A percentile compares a stretch with the other conserved stretches of the same genome.
Conservation (phyloP, 441 rosid species). For the Pelargonium australe region DNA sequence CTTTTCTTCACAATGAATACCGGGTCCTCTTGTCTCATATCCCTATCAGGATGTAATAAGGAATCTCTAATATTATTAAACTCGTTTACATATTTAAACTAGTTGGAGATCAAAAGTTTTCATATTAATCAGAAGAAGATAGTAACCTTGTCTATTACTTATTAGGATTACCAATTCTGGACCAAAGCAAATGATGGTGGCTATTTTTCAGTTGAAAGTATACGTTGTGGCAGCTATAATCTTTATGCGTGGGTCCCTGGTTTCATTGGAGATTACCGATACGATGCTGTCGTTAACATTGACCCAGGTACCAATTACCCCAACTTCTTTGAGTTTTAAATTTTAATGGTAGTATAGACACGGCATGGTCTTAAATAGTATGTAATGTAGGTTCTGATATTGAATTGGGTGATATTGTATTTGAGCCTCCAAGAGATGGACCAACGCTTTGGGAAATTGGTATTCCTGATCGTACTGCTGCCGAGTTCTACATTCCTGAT, state of each 20-base stretch:
- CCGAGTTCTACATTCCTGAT: constrained; percentile 68
- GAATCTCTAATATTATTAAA: too few relatives aligned
- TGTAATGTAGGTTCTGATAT: constrained; percentile 41
- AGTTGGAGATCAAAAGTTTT: too few relatives aligned
- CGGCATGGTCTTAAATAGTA: background rate
- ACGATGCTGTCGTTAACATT: constrained; percentile 31
- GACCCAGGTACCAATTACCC: constrained; percentile 30
- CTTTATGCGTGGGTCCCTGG: constrained; percentile 58
- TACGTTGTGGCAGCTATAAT: constrained; percentile 38
- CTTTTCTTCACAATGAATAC: background rate
- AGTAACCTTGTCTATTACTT: constrained; percentile 1
- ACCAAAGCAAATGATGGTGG: constrained; percentile 42
- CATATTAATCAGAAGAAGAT: background rate
- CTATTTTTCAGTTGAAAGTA: constrained; percentile 34
- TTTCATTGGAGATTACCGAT: constrained; percentile 51
- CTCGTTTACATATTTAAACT: too few relatives aligned
- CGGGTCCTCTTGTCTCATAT: background rate
- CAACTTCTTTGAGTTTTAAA: background rate
- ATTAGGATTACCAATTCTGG: constrained; percentile 58
- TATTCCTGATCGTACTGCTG: constrained; percentile 72
- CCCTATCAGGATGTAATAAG: background rate
- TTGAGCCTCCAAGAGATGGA: constrained; percentile 71
- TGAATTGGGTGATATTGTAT: constrained; percentile 47
- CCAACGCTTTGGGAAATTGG: constrained; percentile 93
- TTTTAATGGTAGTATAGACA: background rate